Percentiles rank a stretch among this genome's conserved stretches.
Evolutionary conservation across 2,329 filamentous ascomycete species (phyloP).

Genomic region (Sclerotinia spermophila): DNA sequence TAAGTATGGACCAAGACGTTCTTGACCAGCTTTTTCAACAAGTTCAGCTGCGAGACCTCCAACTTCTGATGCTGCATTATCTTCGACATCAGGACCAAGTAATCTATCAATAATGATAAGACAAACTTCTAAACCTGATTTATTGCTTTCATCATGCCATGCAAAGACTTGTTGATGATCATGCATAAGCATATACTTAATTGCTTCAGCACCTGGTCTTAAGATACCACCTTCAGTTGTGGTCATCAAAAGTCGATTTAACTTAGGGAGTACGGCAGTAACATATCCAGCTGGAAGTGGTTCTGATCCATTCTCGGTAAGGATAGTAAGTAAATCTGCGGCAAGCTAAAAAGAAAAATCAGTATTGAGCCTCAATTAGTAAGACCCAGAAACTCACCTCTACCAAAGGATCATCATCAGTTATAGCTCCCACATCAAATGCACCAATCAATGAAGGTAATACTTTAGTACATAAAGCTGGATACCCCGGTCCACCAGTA

Average conservation of each 20-base stretch:
- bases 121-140: slow-evolving; percentile 82
- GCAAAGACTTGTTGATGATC: slow-evolving; percentile 86
- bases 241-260: slow-evolving; percentile 76
- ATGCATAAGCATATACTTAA: slow-evolving; percentile 86
- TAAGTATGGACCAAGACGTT: slow-evolving; percentile 84
- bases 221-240: slow-evolving; percentile 86
- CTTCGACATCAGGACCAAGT: slow-evolving; percentile 77
- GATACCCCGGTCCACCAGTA: slow-evolving; percentile 65
- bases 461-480: slow-evolving; percentile 77
- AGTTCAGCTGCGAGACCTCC: slow-evolving; percentile 90
- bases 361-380: slow-evolving; percentile 22
- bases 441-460: slow-evolving; percentile 83
- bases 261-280: slow-evolving; percentile 77
- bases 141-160: slow-evolving; percentile 77
- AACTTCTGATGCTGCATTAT: slow-evolving; percentile 93
- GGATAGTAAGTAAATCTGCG: slow-evolving; percentile 74
- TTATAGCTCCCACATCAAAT: slow-evolving; percentile 83
- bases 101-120: slow-evolving; percentile 90
- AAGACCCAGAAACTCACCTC: slow-evolving; percentile 48
- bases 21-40: slow-evolving; percentile 91
- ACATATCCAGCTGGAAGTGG: slow-evolving; percentile 87
- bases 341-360: slow-evolving; percentile 54
- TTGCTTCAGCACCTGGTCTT: slow-evolving; percentile 77
- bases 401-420: slow-evolving; percentile 77
- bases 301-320: slow-evolving; percentile 78